Percentiles rank a stretch among this genome's conserved stretches.
Evolutionary conservation across 2,329 filamentous ascomycete genomes (phyloP).

Genomic region (Trichoderma hamatum): DNA sequence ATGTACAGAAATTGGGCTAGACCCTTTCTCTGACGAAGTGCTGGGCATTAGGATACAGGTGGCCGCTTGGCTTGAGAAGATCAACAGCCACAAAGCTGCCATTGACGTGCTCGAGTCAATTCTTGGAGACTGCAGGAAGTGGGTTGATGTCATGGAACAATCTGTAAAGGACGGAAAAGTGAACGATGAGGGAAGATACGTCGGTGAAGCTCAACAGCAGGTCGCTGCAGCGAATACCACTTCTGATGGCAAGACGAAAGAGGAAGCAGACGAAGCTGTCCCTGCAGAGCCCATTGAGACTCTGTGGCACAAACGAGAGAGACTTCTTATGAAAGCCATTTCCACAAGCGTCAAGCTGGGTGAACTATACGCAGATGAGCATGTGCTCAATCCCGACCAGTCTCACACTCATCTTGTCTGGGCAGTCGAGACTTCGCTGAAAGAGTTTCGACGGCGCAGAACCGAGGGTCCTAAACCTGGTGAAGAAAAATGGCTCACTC

Average conservation of each 20-base stretch:
- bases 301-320: constrained; percentile 61
- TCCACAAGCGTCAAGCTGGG: constrained; percentile 82
- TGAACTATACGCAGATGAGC: constrained; percentile 76
- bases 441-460: constrained; percentile 71
- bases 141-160: constrained; percentile 60
- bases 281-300: constrained; percentile 45
- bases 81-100: constrained; percentile 69
- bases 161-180: constrained; percentile 51
- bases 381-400: constrained; percentile 71
- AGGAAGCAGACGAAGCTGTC: constrained; percentile 31
- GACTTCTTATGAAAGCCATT: constrained; percentile 72
- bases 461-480: constrained; percentile 68
- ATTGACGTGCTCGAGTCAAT: constrained; percentile 80
- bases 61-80: constrained; percentile 76
- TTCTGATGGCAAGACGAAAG: constrained; percentile 27
- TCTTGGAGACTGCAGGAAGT: constrained; percentile 66
- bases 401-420: constrained; percentile 75
- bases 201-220: constrained; percentile 26
- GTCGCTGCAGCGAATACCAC: background rate
- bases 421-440: constrained; percentile 78
- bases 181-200: constrained; percentile 44
- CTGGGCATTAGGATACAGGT: constrained; percentile 86
- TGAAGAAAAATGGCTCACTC: constrained; percentile 71
- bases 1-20: constrained; percentile 73
- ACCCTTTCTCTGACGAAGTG: constrained; percentile 89